Evolutionary conservation across 805 yeast genomes (phyloP).

Genomic region (Candida nemodendra): DNA sequence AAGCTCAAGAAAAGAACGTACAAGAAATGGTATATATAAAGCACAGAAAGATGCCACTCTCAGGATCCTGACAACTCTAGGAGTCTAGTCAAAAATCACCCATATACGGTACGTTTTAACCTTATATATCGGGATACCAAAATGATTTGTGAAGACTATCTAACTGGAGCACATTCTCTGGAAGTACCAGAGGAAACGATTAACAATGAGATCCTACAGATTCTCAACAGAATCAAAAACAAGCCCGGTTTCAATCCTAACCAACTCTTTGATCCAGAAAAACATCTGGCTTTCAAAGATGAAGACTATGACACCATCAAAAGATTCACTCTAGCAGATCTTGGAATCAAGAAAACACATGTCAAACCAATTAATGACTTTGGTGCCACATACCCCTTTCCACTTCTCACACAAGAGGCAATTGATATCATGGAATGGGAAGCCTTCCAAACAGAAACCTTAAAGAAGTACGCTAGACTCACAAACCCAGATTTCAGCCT

Average conservation of each 20-base stretch:
- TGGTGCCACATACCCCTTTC: constrained; percentile 56
- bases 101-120: too few relatives aligned
- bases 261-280: constrained; percentile 36
- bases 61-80: too few relatives aligned
- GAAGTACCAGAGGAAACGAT: constrained; percentile 28
- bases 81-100: too few relatives aligned
- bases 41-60: too few relatives aligned
- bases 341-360: constrained; percentile 38
- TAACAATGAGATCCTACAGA: constrained; percentile 22
- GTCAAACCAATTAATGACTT: constrained; percentile 34
- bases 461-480: constrained; percentile 43
- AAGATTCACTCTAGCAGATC: constrained; percentile 36
- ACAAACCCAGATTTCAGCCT: constrained; percentile 31
- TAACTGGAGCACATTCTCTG: constrained; percentile 23
- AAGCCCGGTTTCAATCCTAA: constrained; percentile 16
- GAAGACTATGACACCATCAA: constrained; percentile 37
- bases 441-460: constrained; percentile 41
- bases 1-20: too few relatives aligned
- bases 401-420: constrained; percentile 57
- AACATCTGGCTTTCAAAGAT: constrained; percentile 38
- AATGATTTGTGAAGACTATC: constrained; percentile 21
- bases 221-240: constrained; percentile 16
- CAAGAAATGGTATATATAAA: too few relatives aligned
- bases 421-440: constrained; percentile 55
- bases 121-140: too few relatives aligned